Base-by-base conservation (phyloP, 2,329 filamentous ascomycete genomes). In the Aspergillus arachidicola region DNA sequence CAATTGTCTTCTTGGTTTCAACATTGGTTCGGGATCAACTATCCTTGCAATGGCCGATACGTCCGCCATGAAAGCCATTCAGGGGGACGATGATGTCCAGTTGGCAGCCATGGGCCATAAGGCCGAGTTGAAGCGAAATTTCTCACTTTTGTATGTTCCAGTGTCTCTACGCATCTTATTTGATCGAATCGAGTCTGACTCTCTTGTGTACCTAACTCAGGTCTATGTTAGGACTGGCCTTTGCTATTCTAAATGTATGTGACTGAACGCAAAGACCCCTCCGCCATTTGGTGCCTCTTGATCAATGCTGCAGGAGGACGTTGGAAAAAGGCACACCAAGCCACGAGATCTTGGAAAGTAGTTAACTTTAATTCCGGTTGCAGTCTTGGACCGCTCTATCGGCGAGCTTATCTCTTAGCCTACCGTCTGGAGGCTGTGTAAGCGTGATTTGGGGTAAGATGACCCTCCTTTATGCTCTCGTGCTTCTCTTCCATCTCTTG, bases 381-480 rank as follows among this genome's bases (percentile, higher is more conserved):
- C 21, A 78, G 76, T 86, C 85, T 19, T 89, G 86, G 86, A 88
- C 86, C 2, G 86, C 86, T 19, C 76, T 88, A 9, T 85, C 85
- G 3, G 81, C 86, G 1, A 87, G 85, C 60, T 75, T 89, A 53
- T 84, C 82, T 3, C 79, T 89, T 6, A 86, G 87, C 23, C 80
- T 94, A 36, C 89, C 91, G 1, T 90, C 87, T 16, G 91, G 91
- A 48, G 91, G 91, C 0, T 85, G 88, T 23, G 87, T 85, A 9
- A 85, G 88, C 62, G 89, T 93, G 46, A 84, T 94, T 62, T 94
- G 91, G 91, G 91, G 91, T 86, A 69, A 64, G 68, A 23, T 21
- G n/a, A n/a, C 1, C 50, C 32, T 19, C 34, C 7, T 23, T 10
- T 30, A 38, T 14, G n/a, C 38, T 12, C 50, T 59, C 12, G n/a